phyloP scores from a whole-genome alignment of 2,329 filamentous ascomycete species.

The Penicillium sp. region DNA sequence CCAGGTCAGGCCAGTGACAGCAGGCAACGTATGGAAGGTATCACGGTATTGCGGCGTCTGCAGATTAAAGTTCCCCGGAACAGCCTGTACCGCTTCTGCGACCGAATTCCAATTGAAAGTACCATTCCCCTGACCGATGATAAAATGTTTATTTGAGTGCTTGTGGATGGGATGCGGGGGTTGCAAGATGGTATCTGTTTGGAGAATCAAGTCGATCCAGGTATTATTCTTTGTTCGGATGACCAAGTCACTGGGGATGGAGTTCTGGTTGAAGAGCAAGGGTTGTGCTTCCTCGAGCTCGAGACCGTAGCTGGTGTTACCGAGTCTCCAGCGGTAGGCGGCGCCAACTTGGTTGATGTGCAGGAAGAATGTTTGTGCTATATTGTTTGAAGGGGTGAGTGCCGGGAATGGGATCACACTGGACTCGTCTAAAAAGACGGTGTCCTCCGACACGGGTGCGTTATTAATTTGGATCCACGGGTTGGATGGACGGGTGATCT shows the following conservation, averaged over 20 bases:
- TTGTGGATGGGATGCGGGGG: slow-evolving; percentile 64
- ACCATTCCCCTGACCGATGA: slow-evolving; percentile 54
- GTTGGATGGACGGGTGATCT: slow-evolving; percentile 24
- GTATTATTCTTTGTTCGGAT: slow-evolving; percentile 49
- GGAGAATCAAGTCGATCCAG: slow-evolving; percentile 58
- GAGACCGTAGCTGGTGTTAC: slow-evolving; percentile 25
- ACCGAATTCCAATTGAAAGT: slow-evolving; percentile 54
- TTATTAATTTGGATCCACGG: slow-evolving; percentile 55
- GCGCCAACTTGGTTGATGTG: slow-evolving; percentile 21
- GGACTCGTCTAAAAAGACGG: slow-evolving; percentile 48
- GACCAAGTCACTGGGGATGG: slow-evolving; percentile 40
- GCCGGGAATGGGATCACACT: slow-evolving; percentile 50
- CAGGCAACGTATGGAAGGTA: slow-evolving; percentile 42
- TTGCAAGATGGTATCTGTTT: slow-evolving; percentile 44
- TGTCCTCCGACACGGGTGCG: slow-evolving; percentile 37
- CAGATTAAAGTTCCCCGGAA: slow-evolving; percentile 57
- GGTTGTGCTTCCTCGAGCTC: slow-evolving; percentile 25
- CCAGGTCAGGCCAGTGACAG: slow-evolving; percentile 39
- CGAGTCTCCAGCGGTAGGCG: slow-evolving; percentile 28
- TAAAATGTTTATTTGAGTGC: slow-evolving; percentile 61
- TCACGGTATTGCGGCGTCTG: slow-evolving; percentile 56
- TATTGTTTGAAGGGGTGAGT: slow-evolving; percentile 41
- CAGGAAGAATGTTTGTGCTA: slow-evolving; percentile 42
- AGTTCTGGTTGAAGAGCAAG: slow-evolving; percentile 27
- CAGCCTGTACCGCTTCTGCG: slow-evolving; percentile 51